phyloP scores from a whole-genome alignment of 805 yeast genomes.

The Cyberlindnera misumaiensis region DNA sequence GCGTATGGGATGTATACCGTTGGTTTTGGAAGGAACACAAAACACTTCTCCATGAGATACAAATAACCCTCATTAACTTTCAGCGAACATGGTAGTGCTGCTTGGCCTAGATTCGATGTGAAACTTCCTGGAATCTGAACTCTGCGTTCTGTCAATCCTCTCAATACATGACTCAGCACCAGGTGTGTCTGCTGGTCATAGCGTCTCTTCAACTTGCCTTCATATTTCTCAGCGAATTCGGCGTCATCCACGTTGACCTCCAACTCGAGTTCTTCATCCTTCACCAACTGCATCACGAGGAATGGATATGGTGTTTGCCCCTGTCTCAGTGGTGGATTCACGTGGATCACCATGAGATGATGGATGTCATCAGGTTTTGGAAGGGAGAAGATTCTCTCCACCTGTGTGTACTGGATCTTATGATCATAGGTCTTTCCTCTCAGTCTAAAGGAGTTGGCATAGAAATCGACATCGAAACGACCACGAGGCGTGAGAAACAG shows the following conservation, averaged over 20 bases:
- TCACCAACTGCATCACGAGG: conserved; percentile 79
- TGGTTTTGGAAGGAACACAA: conserved; percentile 89
- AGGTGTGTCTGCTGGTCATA: conserved; percentile 82
- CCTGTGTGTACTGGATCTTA: conserved; percentile 83
- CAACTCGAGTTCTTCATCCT: conserved; percentile 86
- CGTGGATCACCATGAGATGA: conserved; percentile 80
- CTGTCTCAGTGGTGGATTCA: conserved; percentile 96
- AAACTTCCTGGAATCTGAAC: conserved; percentile 81
- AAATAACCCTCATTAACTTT: conserved; percentile 94
- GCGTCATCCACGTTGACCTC: conserved; percentile 81
- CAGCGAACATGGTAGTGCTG: conserved; percentile 86
- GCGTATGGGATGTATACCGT: conserved; percentile 84
- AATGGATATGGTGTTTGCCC: conserved; percentile 97
- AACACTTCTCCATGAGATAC: conserved; percentile 87
- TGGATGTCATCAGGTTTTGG: conserved; percentile 94
- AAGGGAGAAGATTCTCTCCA: conserved; percentile 83
- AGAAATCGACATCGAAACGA: conserved; percentile 95
- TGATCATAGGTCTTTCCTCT: conserved; percentile 98
- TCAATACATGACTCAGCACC: conserved; percentile 81
- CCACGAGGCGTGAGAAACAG: conserved; percentile 97
- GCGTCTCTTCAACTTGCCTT: conserved; percentile 61
- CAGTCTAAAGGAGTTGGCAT: conserved; percentile 75
- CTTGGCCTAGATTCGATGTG: conserved; percentile 66
- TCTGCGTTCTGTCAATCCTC: conserved; percentile 84
- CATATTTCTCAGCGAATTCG: conserved; percentile 70